Percentiles rank a stretch among this genome's conserved stretches.
Evolutionary conservation across 1,284 basidiomycete genomes (phyloP).

Genomic region (Irpex lacteus): DNA sequence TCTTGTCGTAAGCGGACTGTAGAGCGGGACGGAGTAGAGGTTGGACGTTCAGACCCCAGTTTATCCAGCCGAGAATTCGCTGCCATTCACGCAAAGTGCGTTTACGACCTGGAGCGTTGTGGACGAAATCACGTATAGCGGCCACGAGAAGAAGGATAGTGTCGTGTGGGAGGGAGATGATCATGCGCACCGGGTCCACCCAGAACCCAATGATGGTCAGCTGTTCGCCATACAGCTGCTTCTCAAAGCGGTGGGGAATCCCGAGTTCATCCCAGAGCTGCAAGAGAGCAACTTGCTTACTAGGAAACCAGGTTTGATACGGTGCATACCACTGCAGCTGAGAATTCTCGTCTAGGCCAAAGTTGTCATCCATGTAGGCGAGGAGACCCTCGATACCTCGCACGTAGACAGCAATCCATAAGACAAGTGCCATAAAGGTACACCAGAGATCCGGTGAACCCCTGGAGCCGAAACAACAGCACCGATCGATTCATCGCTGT

Average conservation of each 20-base stretch:
- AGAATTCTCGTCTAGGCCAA: constrained; percentile 21
- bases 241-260: constrained; percentile 36
- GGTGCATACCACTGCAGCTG: constrained; percentile 22
- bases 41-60: constrained; percentile 40
- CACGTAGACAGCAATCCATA: constrained; percentile 32
- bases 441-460: constrained; percentile 28
- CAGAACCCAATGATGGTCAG: constrained; percentile 38
- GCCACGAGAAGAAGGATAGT: neutral
- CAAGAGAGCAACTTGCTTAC: constrained; percentile 31
- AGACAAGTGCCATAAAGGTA: constrained; percentile 30
- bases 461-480: constrained; percentile 31
- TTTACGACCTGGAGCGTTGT: constrained; percentile 1
- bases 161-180: constrained; percentile 24
- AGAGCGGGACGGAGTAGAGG: constrained; percentile 33
- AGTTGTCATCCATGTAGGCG: constrained; percentile 38
- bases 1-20: constrained; percentile 34
- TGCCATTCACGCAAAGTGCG: constrained; percentile 29
- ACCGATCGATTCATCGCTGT: constrained; percentile 25
- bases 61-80: constrained; percentile 32
- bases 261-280: constrained; percentile 38
- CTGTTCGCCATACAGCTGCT: constrained; percentile 31
- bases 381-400: constrained; percentile 22
- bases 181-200: constrained; percentile 30
- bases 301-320: constrained; percentile 30
- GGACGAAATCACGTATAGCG: constrained; percentile 8